Base-by-base conservation (phyloP, 176 grass and related monocot species). In the Carex scoparia region DNA sequence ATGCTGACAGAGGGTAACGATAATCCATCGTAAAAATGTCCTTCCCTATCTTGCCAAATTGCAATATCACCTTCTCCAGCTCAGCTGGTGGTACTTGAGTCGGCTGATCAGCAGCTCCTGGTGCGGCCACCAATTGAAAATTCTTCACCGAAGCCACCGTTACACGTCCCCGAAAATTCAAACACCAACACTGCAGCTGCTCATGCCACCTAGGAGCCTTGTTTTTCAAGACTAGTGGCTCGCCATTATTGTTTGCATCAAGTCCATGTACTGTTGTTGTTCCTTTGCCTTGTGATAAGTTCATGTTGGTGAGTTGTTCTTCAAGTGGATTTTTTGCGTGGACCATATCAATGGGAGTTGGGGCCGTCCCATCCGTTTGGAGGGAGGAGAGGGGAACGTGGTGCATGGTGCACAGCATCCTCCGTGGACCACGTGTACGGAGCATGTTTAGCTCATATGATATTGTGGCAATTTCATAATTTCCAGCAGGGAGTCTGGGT, bases 1-100 rank as follows among this genome's bases (percentile, higher is more conserved):
- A 99, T 0, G 91, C 91, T 0, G 96, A 99, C 51, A 99, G 87
- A 6, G 96, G 96, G 56, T 99, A 99, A 27, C 90, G 86, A 35
- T 99, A 99, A 69, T 99, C 96, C 93, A 99, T 95, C 8, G 93
- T 95, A 56, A 99, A 99, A 68, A 99, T 99, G 81, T 99, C 96
- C 74, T 99, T 99, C n/a, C 96, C 96, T 1, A 99, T 99, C 27
- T 99, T 95, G 31, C 96, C 96, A 2, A 99, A 99, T 30, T 99
- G 96, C 61, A 99, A 92, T 79, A 99, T 94, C 27, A 94, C 96
- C 55, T 91, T 99, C 53, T 99, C 96, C 81, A 95, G 93, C 84
- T 95, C 93, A 0, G 82, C 85, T 0, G 86, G 81, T 5, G 91
- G 90, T 33, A 95, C 48, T 30, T 90, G 85, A 0, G 87, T 84